Evolutionary conservation across 768 basidiomycete genomes (phyloP), one percentile per base, ranked within the genome.

Genomic region (Russula virescens): DNA sequence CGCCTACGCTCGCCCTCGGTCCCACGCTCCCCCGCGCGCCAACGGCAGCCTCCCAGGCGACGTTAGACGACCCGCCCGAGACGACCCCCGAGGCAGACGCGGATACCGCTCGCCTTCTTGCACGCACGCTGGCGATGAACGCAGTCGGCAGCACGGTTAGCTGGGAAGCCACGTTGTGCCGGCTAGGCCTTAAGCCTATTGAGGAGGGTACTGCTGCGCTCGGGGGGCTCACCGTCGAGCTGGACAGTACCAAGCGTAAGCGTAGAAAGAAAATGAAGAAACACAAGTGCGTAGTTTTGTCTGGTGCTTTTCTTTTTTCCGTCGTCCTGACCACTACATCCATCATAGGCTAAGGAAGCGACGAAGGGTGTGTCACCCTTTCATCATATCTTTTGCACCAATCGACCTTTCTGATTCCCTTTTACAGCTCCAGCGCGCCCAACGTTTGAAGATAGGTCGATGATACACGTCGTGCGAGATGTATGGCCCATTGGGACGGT

Each of bases 181-280:
- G 77, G 53, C 77, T 94, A 8, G 91, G 90, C 31, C 69, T 90
- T 45, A 80, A 81, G 67, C 75, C 80, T 35, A 77, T 81, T 48
- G 77, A 78, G 58, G 74, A 80, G 71, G 31, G 31, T 8, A 81
- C 81, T 56, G 81, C 81, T 56, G 75, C 79, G 68, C 80, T 83
- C 18, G 80, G 79, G 71, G 86, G 81, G 80, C 80, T 84, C 66
- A 80, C 83, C 48, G 80, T 90, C 18, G 74, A 84, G 72, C 78
- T 90, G 76, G 91, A 93, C 69, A 92, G 91, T 68, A 85, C 84
- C 31, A 89, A 87, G 79, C 83, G 91, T 73, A 94, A 94, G 80
- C 81, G 84, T 68, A 79, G 84, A 79, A 89, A 86, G 85, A 96
- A 95, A 85, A 96, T 96, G 87, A 92, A 88, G 82, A 96, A 94